A percentile compares a stretch with the other conserved stretches of the same genome.
Conservation (phyloP, 441 rosid species). For the Gossypium schwendimanii region DNA sequence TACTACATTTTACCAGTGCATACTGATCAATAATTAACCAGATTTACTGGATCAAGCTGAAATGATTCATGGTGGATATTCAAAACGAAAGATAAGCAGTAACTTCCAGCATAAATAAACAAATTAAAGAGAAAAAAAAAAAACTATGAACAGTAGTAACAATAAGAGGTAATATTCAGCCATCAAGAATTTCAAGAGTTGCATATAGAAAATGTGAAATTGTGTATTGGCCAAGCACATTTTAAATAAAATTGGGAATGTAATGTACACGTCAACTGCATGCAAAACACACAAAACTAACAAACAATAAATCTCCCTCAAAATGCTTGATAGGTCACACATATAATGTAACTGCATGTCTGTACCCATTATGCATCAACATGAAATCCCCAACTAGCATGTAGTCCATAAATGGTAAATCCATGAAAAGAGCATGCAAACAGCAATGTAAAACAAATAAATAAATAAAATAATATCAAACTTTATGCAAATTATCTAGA, state of each 20-base stretch:
- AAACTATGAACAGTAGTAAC: neutral
- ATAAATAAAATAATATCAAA: neutral
- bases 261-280: neutral
- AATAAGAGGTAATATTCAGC: neutral
- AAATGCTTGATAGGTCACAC: neutral
- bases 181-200: neutral
- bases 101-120: neutral
- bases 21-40: neutral
- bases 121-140: neutral
- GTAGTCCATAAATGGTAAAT: neutral
- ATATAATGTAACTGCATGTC: neutral
- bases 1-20: neutral
- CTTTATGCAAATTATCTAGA: neutral
- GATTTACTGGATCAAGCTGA: neutral
- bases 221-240: neutral
- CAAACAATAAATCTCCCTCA: neutral
- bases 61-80: neutral
- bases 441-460: neutral
- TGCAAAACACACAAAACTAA: neutral
- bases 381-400: neutral
- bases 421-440: conserved; percentile 1
- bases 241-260: neutral
- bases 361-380: conserved; percentile 1
- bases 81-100: neutral
- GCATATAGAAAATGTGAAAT: neutral